A percentile compares a stretch with the other conserved stretches of the same genome.
Evolutionary conservation across 2,329 filamentous ascomycete genomes (phyloP).

Genomic region (Ascochyta viciae-villosae): DNA sequence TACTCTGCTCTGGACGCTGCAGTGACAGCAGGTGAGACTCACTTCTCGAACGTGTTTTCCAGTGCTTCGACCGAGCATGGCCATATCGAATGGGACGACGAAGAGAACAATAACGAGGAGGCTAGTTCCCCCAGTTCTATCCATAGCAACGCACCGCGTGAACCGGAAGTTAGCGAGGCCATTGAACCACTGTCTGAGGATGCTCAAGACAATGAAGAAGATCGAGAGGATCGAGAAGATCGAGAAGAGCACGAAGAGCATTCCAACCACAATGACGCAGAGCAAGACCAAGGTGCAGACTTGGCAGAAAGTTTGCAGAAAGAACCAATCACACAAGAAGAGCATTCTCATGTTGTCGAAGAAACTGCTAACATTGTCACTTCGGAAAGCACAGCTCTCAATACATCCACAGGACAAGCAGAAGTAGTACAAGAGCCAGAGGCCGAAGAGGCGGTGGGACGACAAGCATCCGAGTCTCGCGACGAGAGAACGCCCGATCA

Average conservation of each 20-base stretch:
- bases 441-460: neutral
- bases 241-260: slow-evolving; percentile 3
- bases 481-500: slow-evolving; percentile 15
- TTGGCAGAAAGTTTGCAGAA: slow-evolving; percentile 5
- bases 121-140: slow-evolving; percentile 7
- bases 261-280: neutral
- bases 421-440: neutral
- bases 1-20: slow-evolving; percentile 56
- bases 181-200: slow-evolving; percentile 10
- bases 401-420: neutral
- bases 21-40: slow-evolving; percentile 36
- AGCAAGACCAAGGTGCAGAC: slow-evolving; percentile 2
- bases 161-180: slow-evolving; percentile 7
- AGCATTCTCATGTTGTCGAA: neutral
- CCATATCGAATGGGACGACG: slow-evolving; percentile 30
- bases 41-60: slow-evolving; percentile 29
- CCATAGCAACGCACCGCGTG: slow-evolving; percentile 1
- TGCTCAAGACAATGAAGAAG: slow-evolving; percentile 1
- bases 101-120: slow-evolving; percentile 15
- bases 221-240: neutral
- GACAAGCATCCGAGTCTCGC: neutral
- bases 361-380: slow-evolving; percentile 1
- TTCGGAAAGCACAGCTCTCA: neutral
- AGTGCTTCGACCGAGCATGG: slow-evolving; percentile 29
- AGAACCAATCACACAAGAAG: neutral